These are phyloP conservation scores for Pseudomicrostroma phylloplanum DNA, from an alignment of 1,284 basidiomycete species.

Conservation along the genomic window DNA sequence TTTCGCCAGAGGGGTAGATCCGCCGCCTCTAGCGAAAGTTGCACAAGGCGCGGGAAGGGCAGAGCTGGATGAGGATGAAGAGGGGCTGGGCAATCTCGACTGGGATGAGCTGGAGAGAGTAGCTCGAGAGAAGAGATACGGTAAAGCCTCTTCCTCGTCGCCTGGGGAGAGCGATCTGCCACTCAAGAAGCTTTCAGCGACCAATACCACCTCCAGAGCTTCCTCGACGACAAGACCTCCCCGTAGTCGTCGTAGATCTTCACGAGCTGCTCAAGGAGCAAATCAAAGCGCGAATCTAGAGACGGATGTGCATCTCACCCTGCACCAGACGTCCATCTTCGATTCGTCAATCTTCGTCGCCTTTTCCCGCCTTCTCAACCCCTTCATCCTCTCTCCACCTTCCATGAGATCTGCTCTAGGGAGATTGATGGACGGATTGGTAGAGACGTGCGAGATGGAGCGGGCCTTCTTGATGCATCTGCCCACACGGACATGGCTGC, in stretches of 20 bases:
- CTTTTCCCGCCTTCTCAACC: constrained; percentile 61
- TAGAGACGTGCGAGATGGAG: constrained; percentile 56
- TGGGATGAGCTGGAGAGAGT: not conserved
- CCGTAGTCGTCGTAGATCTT: not conserved
- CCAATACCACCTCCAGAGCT: not conserved
- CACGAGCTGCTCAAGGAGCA: not conserved
- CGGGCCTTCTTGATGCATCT: constrained; percentile 91
- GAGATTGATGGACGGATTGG: constrained; percentile 67
- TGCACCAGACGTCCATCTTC: constrained; percentile 81
- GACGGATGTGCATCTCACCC: constrained; percentile 53
- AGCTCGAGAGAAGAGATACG: not conserved
- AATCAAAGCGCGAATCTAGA: constrained; percentile 25
- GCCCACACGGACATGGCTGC: constrained; percentile 76
- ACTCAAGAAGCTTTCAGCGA: not conserved
- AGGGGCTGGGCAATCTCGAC: not conserved
- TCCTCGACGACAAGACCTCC: not conserved
- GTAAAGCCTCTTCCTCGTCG: not conserved
- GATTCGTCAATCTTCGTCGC: constrained; percentile 82
- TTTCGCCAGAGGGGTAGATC: constrained; percentile 10
- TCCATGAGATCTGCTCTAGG: constrained; percentile 73
- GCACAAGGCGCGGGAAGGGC: not conserved
- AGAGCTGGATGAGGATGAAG: not conserved
- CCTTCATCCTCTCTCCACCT: constrained; percentile 59
- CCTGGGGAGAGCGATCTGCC: not conserved
- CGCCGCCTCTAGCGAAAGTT: not conserved